phyloP scores from a whole-genome alignment of 345 rosid genomes.

The Viola odorata region DNA sequence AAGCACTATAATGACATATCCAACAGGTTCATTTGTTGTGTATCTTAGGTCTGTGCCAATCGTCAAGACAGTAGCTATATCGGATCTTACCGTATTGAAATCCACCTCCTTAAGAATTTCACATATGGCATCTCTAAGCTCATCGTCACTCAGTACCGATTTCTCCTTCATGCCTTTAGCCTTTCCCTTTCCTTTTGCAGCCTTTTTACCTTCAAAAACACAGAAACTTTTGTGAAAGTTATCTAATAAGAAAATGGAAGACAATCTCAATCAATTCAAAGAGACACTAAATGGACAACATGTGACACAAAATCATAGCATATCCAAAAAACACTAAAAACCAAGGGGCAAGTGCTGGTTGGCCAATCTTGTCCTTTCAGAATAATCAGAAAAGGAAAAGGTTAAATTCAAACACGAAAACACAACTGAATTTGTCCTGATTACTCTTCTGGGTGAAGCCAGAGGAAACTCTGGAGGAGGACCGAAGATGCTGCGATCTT shows the following conservation, averaged over 20 bases:
- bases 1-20: not conserved
- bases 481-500: not conserved
- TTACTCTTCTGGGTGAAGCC: too few species aligned
- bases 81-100: constrained; percentile 66
- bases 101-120: constrained; percentile 81
- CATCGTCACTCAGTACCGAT: constrained; percentile 43
- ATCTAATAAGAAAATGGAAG: not conserved
- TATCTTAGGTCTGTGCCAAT: not conserved
- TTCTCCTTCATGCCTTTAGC: constrained; percentile 42
- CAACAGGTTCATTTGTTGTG: not conserved
- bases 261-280: not conserved
- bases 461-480: too few species aligned
- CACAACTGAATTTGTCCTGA: not conserved
- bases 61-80: not conserved
- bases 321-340: too few species aligned
- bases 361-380: not conserved
- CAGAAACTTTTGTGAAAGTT: not conserved
- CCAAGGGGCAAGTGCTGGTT: too few species aligned
- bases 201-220: constrained; percentile 38
- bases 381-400: not conserved
- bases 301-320: too few species aligned
- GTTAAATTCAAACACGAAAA: not conserved
- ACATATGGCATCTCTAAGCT: constrained; percentile 60
- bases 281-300: too few species aligned
- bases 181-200: constrained; percentile 54